Percentiles rank a stretch among this genome's conserved stretches.
These are phyloP conservation scores for Ascochyta clinopodiicola DNA, from an alignment of 2,329 filamentous ascomycete genomes.

Conservation along the genomic window DNA sequence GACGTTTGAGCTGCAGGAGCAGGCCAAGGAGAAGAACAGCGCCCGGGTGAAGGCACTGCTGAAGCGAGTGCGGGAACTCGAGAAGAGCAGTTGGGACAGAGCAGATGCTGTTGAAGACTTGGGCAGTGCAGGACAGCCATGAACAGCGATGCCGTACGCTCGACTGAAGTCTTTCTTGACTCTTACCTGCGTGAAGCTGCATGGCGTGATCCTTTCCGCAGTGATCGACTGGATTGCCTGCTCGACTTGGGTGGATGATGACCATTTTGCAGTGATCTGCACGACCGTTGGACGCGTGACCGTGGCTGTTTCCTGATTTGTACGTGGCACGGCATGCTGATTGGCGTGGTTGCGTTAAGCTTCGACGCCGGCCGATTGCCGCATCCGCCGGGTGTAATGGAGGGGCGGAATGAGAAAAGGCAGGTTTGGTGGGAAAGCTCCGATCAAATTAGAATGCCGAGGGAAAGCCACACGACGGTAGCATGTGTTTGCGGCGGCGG, in stretches of 20 bases:
- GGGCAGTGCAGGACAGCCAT: conserved; percentile 35
- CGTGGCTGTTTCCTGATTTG: conserved; percentile 34
- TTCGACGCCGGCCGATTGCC: conserved; percentile 32
- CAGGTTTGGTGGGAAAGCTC: conserved; percentile 2
- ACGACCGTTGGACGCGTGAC: conserved; percentile 47
- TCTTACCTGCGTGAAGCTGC: not conserved
- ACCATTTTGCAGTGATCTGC: conserved; percentile 37
- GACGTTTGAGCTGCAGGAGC: conserved; percentile 68
- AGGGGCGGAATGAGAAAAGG: conserved; percentile 22
- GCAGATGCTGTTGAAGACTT: conserved; percentile 74
- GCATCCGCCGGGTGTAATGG: conserved; percentile 26
- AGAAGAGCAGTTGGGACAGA: conserved; percentile 77
- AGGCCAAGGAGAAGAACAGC: conserved; percentile 61
- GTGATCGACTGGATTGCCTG: conserved; percentile 22
- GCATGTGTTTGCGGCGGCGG: not conserved
- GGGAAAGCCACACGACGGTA: conserved; percentile 11
- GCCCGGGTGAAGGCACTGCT: conserved; percentile 61
- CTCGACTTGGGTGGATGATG: conserved; percentile 12
- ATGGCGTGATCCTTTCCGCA: conserved; percentile 26
- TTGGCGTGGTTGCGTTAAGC: conserved; percentile 37
- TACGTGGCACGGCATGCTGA: conserved; percentile 23
- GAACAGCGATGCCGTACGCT: not conserved
- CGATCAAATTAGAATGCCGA: conserved; percentile 12
- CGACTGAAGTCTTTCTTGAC: not conserved
- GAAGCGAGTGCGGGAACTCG: conserved; percentile 61